Base-by-base conservation (phyloP, 306 rosid species). In the Phaseolus lunatus region DNA sequence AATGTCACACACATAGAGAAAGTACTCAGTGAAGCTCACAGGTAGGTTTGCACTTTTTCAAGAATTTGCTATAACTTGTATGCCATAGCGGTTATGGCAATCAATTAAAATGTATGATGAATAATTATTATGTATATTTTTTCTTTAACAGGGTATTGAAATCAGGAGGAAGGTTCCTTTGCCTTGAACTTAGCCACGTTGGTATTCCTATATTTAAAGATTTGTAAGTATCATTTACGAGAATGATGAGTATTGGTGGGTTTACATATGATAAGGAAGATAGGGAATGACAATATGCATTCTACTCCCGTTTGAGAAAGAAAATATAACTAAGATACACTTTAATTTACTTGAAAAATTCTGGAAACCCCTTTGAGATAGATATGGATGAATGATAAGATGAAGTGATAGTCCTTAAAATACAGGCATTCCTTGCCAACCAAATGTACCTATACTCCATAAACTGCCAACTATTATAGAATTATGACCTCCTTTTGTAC, bases 141-240 rank as follows among this genome's bases (percentile, higher is more conserved):
- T 19, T 7, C 10, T 31, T 79, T 43, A 75, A 75, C 81, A 92
- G 97, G 91, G 97, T 95, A 47, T 82, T 95, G 83, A 95, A 86
- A 85, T 80, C 81, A 1, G 99, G 99, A 59, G 99, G 98, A 78
- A 89, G 99, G 84, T 92, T 92, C 84, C 91, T 92, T 72, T 95
- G 98, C 75, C 99, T 95, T 78, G 99, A 92, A 86, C 88, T 95
- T 81, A 92, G 96, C 88, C 99, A 92, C 80, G 97, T 92, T 57
- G 93, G 81, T 19, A 72, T 82, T 79, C 99, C 97, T 11, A 27
- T 92, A 63, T 88, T 92, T 75, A 95, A 92, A 85, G 89, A 95
- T 48, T 81, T 95, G 97, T 95, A 87, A 85, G 99, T 82, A 84
- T 79, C 56, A 74, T 82, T 74, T 50, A 31, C 76, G 19, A 56